Conservation (phyloP, 495 filamentous ascomycete species). For the Lasiosphaeris hirsuta region DNA sequence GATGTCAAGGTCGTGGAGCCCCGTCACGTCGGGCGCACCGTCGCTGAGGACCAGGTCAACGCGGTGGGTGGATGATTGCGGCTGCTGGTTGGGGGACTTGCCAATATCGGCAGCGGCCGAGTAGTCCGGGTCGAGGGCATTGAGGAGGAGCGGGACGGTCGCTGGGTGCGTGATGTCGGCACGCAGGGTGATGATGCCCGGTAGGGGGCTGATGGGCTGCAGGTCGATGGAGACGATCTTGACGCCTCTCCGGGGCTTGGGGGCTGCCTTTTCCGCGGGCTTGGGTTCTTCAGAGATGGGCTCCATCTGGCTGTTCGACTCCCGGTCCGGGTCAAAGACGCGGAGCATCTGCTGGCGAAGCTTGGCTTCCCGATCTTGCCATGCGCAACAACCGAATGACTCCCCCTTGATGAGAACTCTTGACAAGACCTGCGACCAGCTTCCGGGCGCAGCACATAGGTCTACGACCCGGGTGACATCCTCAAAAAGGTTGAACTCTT, state of each 20-base stretch:
- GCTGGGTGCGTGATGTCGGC: conserved; percentile 97
- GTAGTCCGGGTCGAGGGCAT: conserved; percentile 75
- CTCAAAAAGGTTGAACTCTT: conserved; percentile 88
- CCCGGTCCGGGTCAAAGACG: conserved; percentile 37
- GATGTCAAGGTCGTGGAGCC: conserved; percentile 94
- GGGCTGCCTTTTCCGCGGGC: conserved; percentile 9
- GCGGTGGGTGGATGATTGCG: conserved; percentile 56
- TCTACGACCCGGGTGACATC: conserved; percentile 90
- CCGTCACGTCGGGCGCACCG: conserved; percentile 94
- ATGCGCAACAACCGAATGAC: conserved; percentile 77
- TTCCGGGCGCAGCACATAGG: conserved; percentile 91
- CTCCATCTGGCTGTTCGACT: conserved; percentile 13
- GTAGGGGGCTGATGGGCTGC: conserved; percentile 89
- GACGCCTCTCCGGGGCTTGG: conserved; percentile 66
- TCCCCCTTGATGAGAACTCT: conserved; percentile 89
- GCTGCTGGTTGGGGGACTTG: conserved; percentile 52
- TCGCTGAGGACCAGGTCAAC: conserved; percentile 93
- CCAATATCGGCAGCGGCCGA: conserved; percentile 73
- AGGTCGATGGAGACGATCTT: conserved; percentile 95
- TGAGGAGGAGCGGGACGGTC: conserved; percentile 82
- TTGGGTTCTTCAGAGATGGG: neutral
- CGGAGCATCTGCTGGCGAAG: conserved; percentile 55
- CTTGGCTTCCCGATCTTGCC: conserved; percentile 73
- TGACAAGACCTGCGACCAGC: conserved; percentile 95
- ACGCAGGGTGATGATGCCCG: conserved; percentile 85